Conservation (phyloP, 257 asterid species). For the Striga asiatica region DNA sequence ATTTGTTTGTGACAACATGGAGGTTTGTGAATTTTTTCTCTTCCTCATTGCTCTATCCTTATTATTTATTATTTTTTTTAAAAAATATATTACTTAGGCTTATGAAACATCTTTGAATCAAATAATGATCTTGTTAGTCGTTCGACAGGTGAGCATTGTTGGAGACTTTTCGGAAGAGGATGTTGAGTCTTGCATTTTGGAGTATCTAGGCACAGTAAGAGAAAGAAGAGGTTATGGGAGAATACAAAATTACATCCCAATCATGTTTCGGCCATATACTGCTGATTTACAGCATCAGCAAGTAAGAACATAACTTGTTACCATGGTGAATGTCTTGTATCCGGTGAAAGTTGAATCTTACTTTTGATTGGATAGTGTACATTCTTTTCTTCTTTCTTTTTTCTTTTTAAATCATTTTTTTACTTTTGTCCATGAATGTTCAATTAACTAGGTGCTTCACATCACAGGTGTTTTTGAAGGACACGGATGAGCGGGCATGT, state of each 20-base stretch:
- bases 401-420: too few relatives aligned
- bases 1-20: constrained; percentile 89
- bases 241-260: constrained; percentile 59
- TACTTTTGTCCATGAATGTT: constrained; percentile 6
- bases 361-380: neutral
- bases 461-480: constrained; percentile 88
- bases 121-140: constrained; percentile 7
- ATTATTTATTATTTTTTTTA: constrained; percentile 2
- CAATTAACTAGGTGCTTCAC: constrained; percentile 22
- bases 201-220: constrained; percentile 81
- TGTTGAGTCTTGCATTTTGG: constrained; percentile 85
- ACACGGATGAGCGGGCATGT: constrained; percentile 98
- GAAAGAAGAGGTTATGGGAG: constrained; percentile 63
- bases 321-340: constrained; percentile 2
- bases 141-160: constrained; percentile 81
- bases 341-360: constrained; percentile 8
- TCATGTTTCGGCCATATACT: constrained; percentile 51
- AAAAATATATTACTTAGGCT: neutral
- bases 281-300: constrained; percentile 82
- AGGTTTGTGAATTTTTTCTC: constrained; percentile 39
- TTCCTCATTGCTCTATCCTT: neutral
- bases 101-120: constrained; percentile 10
- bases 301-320: constrained; percentile 33
- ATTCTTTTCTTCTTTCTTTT: neutral
- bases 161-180: constrained; percentile 98